phyloP scores from a whole-genome alignment of 805 yeast genomes.

The Candida methanosorbosa region DNA sequence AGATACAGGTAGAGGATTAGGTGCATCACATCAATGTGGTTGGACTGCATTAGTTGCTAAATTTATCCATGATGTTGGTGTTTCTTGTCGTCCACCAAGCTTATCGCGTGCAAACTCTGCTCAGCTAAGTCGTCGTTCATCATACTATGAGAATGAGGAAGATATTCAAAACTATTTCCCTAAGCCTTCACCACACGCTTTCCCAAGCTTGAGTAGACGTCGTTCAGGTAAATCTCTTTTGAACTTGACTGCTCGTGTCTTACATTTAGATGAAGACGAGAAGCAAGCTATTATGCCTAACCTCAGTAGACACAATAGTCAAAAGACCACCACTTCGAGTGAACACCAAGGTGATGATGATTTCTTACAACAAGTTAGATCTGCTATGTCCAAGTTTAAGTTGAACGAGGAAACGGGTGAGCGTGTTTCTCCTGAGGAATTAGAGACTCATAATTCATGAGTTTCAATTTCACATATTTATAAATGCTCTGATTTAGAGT shows the following conservation, averaged over 20 bases:
- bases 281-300: constrained; percentile 24
- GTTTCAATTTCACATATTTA: neutral
- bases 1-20: constrained; percentile 89
- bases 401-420: constrained; percentile 31
- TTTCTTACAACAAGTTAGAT: constrained; percentile 32
- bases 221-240: constrained; percentile 68
- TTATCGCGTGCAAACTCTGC: constrained; percentile 9
- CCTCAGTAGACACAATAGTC: constrained; percentile 20
- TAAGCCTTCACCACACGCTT: constrained; percentile 25
- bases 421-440: constrained; percentile 44
- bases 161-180: constrained; percentile 35
- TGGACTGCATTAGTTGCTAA: constrained; percentile 94
- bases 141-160: constrained; percentile 17
- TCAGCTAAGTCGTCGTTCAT: constrained; percentile 12
- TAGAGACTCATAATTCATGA: constrained; percentile 34
- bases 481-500: neutral
- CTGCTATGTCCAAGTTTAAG: constrained; percentile 29
- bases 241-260: constrained; percentile 55
- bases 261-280: constrained; percentile 63
- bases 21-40: constrained; percentile 92
- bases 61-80: constrained; percentile 84
- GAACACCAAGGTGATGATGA: constrained; percentile 20
- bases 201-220: constrained; percentile 40
- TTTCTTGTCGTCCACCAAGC: constrained; percentile 48
- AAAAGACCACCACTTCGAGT: constrained; percentile 17